Base-by-base conservation (phyloP, 176 grass and related monocot species). In the Zizania latifolia region DNA sequence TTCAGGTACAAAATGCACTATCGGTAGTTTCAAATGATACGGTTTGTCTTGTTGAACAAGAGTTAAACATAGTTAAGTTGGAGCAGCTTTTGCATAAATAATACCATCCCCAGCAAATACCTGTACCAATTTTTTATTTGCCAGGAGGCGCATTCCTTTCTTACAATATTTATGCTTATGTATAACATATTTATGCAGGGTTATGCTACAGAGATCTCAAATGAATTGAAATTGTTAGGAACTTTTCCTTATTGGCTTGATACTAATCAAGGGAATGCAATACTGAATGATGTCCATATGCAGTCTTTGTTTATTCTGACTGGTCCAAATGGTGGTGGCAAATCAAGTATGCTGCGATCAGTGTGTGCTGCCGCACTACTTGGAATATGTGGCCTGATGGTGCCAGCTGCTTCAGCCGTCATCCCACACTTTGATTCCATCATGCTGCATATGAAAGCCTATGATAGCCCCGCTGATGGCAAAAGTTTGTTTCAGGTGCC, bases 311-410 rank as follows among this genome's bases (percentile, higher is more conserved):
- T 92, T 74, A 80, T 98, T 85, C 84, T 94, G 64, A 98, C 94
- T 75, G 91, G 94, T n/a, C 91, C 94, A 72, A 98, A 98, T 86
- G 91, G 91, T 72, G 94, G 94, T 79, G 94, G 91, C 68, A 98
- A 98, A 91, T 98, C 94, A 29, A 94, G 94, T 79, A 83, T 98
- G 77, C 66, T 98, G 60, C 86, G 95, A 58, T 98, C 95, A 83
- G 86, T 98, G 21, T 98, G 91, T 86, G 94, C 91, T 31, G 91
- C 89, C 65, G 75, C 89, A 8, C 83, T 98, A 44, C 94, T 98
- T 81, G 91, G 94, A 85, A 88, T 98, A 77, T 94, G 94, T 83
- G 94, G 94, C 59, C 79, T 98, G 77, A 98, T 98, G 95, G 95
- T 98, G 81, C 91, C 95, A 67, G 89, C 89, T 76, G 75, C 78